phyloP scores from a whole-genome alignment of 2,329 filamentous ascomycete species.

The Fusarium aywerte region DNA sequence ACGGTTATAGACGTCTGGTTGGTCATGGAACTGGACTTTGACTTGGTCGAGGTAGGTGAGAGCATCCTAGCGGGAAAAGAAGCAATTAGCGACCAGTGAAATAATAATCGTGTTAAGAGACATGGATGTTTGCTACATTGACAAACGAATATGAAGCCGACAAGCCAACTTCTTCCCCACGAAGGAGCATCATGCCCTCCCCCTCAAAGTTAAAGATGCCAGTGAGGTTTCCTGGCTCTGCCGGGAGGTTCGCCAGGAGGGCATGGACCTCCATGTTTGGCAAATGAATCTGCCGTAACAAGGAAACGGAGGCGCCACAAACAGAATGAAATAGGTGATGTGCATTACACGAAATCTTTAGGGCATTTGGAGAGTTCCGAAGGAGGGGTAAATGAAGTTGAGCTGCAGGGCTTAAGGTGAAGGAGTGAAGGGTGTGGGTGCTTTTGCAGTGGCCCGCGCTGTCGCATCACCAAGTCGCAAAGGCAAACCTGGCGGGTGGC shows the following conservation, averaged over 20 bases:
- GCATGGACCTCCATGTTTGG: slow-evolving; percentile 19
- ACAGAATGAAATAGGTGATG: background rate
- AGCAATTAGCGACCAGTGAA: slow-evolving; percentile 17
- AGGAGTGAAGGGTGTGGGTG: slow-evolving; percentile 22
- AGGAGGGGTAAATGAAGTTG: slow-evolving; percentile 4
- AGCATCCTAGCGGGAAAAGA: slow-evolving; percentile 64
- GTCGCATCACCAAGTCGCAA: slow-evolving; percentile 30
- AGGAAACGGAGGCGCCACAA: slow-evolving; percentile 1
- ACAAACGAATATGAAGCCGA: slow-evolving; percentile 41
- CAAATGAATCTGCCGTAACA: background rate
- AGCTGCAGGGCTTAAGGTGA: background rate
- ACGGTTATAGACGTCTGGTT: slow-evolving; percentile 95
- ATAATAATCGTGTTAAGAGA: background rate
- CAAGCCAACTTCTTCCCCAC: slow-evolving; percentile 31
- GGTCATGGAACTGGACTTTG: slow-evolving; percentile 96
- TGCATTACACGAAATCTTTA: slow-evolving; percentile 1
- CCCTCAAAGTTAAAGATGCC: slow-evolving; percentile 39
- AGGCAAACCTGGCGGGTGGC: slow-evolving; percentile 24
- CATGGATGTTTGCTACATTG: slow-evolving; percentile 40
- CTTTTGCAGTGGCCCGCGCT: slow-evolving; percentile 21
- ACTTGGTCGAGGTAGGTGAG: slow-evolving; percentile 98
- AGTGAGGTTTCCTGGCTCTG: slow-evolving; percentile 35
- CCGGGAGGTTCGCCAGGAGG: slow-evolving; percentile 13
- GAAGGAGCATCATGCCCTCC: slow-evolving; percentile 38
- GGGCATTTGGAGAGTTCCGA: background rate